Base-by-base conservation (phyloP, 306 rosid genomes). In the Oxytropis ochrocephala region DNA sequence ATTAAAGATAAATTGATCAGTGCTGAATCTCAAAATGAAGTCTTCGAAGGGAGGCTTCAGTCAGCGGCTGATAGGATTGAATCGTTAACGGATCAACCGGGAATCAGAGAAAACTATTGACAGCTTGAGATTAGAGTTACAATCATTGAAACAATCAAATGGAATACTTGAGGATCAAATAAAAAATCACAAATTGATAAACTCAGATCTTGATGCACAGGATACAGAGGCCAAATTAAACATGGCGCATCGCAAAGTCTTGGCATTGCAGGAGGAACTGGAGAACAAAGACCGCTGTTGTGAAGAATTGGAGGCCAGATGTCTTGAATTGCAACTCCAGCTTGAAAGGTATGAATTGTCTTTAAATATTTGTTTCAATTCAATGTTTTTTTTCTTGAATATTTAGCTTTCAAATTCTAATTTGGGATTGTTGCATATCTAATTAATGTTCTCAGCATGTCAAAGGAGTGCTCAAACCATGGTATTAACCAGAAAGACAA, bases 261-360 rank as follows among this genome's bases (percentile, higher is more conserved):
- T 83, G 32, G 75, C 90, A 56, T 77, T 87, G 59, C 91, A 87
- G 83, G 84, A 74, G 70, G 90, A 92, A 57, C 78, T 89, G 69
- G 90, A 81, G 69, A 82, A 81, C 30, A 87, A 84, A 70, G 75
- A 74, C 62, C 82, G 60, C 38, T 52, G 66, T 67, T 87, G 82
- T 72, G 92, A 85, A 77, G 92, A 89, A 75, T 78, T 89, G 75
- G 95, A 89, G 69, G 81, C 89, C 64, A 82, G 79, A 67, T 89
- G 91, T 68, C 78, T 86, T 73, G 98, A 89, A 77, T 75, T 79
- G 67, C 96, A 87, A 71, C 89, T 84, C 64, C 96, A 81, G 82
- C 81, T 87, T 52, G 88, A 81, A 78, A 86, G 95, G 98, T 92
- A 80, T 49, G 49, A 38, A 2, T 59, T 1, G 42, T 64, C 70